Base-by-base conservation (phyloP, 257 asterid genomes). In the Solanum acaule region DNA sequence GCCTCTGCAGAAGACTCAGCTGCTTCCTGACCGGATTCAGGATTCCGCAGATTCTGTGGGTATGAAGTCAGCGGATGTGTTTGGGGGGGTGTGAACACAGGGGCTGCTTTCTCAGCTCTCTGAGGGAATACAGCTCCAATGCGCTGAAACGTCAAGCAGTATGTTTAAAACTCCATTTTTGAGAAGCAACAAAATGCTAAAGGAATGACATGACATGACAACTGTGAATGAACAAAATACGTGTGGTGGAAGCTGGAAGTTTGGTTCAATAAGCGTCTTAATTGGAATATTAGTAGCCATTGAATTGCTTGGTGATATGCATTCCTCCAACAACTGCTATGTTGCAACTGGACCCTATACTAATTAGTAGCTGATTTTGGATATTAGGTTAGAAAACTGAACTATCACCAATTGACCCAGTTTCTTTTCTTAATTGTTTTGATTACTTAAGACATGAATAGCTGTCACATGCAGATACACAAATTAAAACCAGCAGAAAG, bases 121-220 rank as follows among this genome's bases (percentile, higher is more conserved):
- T 94, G 99, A 90, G 99, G 99, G 89, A 97, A 97, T 84, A 96
- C 98, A 72, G 98, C 99, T 86, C 99, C 99, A 90, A 94, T 90
- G 83, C 98, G 98, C 99, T 97, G 94, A 90, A 91, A 93, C 71
- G 79, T 92, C 59, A 87, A 85, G 84, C 83, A 91, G 88, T n/a
- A 88, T 73, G 85, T 71, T 56, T 63, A 46, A 86, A 72, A 31
- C 33, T 65, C 56, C 86, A 25, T 5, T 81, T 46, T 81, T 46
- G 86, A 81, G 42, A 49, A 81, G 42, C 18, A 81, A 81, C n/a
- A 31, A 46, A 52, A 46, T 46, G 68, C 70, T 46, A 81, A 46
- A 81, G 70, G 40, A 27, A 81, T 44, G 67, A 42, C 67, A 44
- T 27, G 67, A 15, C 29, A 81, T 81, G 86, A 46, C 27, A 46